phyloP scores from a whole-genome alignment of 441 rosid species.

The Gossypium davidsonii region DNA sequence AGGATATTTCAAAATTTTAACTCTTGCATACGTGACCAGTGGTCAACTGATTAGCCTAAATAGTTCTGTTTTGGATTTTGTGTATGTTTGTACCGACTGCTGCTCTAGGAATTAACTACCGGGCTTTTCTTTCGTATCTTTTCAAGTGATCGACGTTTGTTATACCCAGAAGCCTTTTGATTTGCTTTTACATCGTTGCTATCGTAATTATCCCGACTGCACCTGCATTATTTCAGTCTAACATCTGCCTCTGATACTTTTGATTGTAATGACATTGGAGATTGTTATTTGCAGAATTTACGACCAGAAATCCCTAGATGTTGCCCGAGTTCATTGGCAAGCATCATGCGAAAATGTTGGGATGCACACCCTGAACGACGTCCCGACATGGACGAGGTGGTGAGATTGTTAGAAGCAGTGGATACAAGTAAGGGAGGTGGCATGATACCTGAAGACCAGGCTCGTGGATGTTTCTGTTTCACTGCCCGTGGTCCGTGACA shows the following conservation, averaged over 20 bases:
- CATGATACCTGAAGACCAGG: conserved; percentile 67
- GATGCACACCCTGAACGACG: conserved; percentile 49
- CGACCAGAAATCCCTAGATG: conserved; percentile 66
- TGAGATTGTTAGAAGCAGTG: conserved; percentile 50
- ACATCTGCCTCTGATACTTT: background rate
- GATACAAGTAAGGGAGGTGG: conserved; percentile 72
- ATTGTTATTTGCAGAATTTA: conserved; percentile 34
- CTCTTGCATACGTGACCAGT: background rate
- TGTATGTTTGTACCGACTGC: background rate
- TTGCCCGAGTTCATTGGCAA: conserved; percentile 50
- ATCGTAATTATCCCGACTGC: too few species aligned
- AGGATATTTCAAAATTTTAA: background rate
- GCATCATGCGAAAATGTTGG: conserved; percentile 65
- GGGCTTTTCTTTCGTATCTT: background rate
- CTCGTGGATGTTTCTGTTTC: conserved; percentile 51
- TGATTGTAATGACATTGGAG: background rate
- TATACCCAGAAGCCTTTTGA: background rate
- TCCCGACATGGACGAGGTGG: conserved; percentile 70
- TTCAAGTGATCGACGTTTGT: background rate
- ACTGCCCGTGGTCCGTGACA: conserved; percentile 53
- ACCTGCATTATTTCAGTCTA: too few species aligned
- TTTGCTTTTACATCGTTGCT: background rate
- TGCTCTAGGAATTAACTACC: background rate
- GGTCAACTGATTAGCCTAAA: background rate
- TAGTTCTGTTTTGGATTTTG: background rate